A percentile compares a stretch with the other conserved stretches of the same genome.
These are phyloP conservation scores for Termitomyces sp. DNA, from an alignment of 768 basidiomycete genomes.

Conservation along the genomic window DNA sequence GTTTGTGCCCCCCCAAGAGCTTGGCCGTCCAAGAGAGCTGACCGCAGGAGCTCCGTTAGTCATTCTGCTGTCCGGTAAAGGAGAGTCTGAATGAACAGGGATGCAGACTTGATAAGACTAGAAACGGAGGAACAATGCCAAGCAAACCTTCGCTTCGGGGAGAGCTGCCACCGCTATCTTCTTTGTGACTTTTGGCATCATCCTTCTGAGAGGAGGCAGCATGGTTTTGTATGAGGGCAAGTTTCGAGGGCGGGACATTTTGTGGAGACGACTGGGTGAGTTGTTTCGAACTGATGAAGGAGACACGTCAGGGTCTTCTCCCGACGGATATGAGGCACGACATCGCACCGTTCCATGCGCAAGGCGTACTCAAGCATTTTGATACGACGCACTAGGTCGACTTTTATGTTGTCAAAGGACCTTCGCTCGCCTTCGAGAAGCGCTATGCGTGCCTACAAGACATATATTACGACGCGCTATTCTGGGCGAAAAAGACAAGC, in stretches of 20 bases:
- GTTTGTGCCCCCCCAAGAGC: constrained; percentile 51
- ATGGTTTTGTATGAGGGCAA: constrained; percentile 54
- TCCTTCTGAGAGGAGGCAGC: constrained; percentile 58
- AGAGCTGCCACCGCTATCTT: constrained; percentile 76
- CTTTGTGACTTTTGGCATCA: constrained; percentile 67
- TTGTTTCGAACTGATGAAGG: constrained; percentile 66
- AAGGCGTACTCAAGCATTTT: constrained; percentile 99
- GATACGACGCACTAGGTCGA: constrained; percentile 92
- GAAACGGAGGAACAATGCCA: background rate
- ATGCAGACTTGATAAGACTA: constrained; percentile 9
- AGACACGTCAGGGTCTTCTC: constrained; percentile 29
- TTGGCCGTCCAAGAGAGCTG: constrained; percentile 42
- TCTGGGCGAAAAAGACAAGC: constrained; percentile 11
- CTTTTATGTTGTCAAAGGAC: constrained; percentile 95
- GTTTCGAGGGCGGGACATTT: constrained; percentile 61
- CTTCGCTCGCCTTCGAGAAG: constrained; percentile 95
- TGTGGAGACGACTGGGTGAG: constrained; percentile 54
- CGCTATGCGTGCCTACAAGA: constrained; percentile 84
- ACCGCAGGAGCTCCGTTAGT: constrained; percentile 53
- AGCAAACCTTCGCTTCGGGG: constrained; percentile 74
- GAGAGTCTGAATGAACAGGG: constrained; percentile 48
- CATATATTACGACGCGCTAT: constrained; percentile 24
- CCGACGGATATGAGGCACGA: constrained; percentile 15
- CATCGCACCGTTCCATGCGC: constrained; percentile 83
- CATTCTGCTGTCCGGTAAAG: constrained; percentile 62